Evolutionary conservation across 106 monocot species (phyloP).

Genomic region (Platanthera zijinensis): DNA sequence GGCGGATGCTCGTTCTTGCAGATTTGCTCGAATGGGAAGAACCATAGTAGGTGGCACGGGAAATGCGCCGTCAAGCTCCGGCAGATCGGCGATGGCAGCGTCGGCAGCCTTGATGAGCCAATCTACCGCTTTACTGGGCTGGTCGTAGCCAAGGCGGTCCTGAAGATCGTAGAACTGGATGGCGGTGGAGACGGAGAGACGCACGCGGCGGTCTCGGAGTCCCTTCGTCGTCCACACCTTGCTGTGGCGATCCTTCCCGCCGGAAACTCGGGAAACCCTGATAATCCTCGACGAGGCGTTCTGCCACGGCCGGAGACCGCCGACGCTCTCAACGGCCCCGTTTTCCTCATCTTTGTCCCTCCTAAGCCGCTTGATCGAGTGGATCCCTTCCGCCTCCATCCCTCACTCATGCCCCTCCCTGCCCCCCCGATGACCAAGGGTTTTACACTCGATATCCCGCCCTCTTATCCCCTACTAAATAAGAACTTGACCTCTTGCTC

Average conservation of each 20-base stretch:
- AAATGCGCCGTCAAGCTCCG: slow-evolving; percentile 42
- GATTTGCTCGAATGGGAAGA: not conserved
- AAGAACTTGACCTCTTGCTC: not conserved
- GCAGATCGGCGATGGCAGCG: slow-evolving; percentile 71
- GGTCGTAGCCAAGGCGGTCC: slow-evolving; percentile 46
- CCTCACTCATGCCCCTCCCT: slow-evolving; percentile 3
- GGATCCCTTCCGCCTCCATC: slow-evolving; percentile 6
- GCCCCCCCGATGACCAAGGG: not conserved
- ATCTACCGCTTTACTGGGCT: slow-evolving; percentile 43
- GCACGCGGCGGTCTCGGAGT: slow-evolving; percentile 34
- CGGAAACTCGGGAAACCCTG: slow-evolving; percentile 9
- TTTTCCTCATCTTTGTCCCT: not conserved
- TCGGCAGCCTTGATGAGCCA: slow-evolving; percentile 14
- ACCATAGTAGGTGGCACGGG: slow-evolving; percentile 3
- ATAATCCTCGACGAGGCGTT: slow-evolving; percentile 8
- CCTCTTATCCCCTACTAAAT: not conserved
- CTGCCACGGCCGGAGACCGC: slow-evolving; percentile 4
- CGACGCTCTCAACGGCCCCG: not conserved
- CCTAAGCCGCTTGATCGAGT: not conserved
- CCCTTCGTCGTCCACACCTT: slow-evolving; percentile 10
- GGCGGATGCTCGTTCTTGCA: not conserved
- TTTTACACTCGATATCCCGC: not conserved
- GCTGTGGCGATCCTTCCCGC: slow-evolving; percentile 8
- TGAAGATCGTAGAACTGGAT: slow-evolving; percentile 57
- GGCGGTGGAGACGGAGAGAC: slow-evolving; percentile 40